Conservation (phyloP, 345 rosid species). For the Citrus hindsii region DNA sequence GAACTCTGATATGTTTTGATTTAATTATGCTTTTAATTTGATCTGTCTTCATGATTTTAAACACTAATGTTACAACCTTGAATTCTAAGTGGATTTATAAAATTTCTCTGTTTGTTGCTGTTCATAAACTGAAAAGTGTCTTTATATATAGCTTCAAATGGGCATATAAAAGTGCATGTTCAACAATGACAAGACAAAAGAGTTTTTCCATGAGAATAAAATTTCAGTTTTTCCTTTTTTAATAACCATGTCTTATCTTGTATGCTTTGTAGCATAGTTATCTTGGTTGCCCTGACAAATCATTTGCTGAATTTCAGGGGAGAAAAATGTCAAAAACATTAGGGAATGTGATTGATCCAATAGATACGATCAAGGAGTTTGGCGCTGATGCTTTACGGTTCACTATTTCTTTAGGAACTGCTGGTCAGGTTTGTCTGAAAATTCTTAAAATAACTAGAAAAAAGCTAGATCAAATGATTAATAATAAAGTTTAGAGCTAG, state of each 20-base stretch:
- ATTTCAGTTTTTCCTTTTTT: not conserved
- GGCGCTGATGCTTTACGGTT: conserved; percentile 96
- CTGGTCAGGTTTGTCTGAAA: conserved; percentile 79
- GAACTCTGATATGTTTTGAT: not conserved
- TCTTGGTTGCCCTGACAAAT: not conserved
- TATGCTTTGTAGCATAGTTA: not conserved
- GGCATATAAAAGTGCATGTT: not conserved
- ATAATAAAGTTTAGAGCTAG: not conserved
- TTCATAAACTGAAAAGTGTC: not conserved
- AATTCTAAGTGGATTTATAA: not conserved
- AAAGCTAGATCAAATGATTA: not conserved
- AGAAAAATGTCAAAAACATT: conserved; percentile 92
- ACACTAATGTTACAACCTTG: not conserved
- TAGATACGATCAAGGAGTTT: conserved; percentile 88
- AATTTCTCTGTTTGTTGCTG: not conserved
- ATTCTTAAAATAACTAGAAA: conserved; percentile 4
- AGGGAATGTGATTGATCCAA: conserved; percentile 91
- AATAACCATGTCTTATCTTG: not conserved
- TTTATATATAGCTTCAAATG: not conserved
- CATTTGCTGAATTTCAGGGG: conserved; percentile 55
- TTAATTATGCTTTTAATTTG: not conserved
- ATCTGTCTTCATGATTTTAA: not conserved
- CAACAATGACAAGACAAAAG: not conserved
- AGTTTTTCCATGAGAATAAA: not conserved
- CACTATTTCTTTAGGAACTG: conserved; percentile 90